Conservation (phyloP, 495 filamentous ascomycete species). For the Xanthoparmelia taractica region DNA sequence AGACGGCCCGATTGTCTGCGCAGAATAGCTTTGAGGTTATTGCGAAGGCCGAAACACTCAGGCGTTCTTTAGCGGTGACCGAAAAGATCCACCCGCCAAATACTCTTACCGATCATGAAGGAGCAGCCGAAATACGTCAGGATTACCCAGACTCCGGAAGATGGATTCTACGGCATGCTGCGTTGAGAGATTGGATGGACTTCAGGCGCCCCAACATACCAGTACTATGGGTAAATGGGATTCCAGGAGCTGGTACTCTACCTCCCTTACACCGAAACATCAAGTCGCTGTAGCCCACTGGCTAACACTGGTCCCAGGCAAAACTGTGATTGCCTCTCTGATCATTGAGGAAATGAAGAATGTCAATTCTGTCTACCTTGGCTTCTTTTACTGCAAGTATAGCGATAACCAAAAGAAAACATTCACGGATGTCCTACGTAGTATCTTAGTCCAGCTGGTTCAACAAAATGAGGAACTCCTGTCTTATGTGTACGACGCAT, state of each 20-base stretch:
- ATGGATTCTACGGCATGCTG: not conserved
- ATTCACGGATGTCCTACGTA: not conserved
- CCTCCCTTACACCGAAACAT: not conserved
- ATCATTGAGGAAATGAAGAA: not conserved
- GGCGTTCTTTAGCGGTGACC: not conserved
- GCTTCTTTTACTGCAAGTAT: not conserved
- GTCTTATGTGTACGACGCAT: not conserved
- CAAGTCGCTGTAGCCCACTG: not conserved
- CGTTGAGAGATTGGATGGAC: not conserved
- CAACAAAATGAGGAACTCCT: not conserved
- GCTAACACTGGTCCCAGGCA: not conserved
- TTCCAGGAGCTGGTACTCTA: conserved; percentile 1
- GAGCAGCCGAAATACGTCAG: not conserved
- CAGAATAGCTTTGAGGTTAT: not conserved
- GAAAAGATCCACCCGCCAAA: not conserved
- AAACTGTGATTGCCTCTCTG: not conserved
- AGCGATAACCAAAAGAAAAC: not conserved
- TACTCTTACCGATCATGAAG: not conserved
- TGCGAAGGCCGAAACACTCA: not conserved
- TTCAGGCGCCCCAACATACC: not conserved
- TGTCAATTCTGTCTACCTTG: not conserved
- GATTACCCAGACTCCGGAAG: not conserved
- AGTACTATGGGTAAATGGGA: not conserved
- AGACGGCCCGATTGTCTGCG: not conserved
- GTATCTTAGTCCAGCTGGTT: not conserved